A percentile compares a stretch with the other conserved stretches of the same genome.
These are phyloP conservation scores for Coniochaeta sp. DNA, from an alignment of 2,329 filamentous ascomycete genomes.

Conservation along the genomic window DNA sequence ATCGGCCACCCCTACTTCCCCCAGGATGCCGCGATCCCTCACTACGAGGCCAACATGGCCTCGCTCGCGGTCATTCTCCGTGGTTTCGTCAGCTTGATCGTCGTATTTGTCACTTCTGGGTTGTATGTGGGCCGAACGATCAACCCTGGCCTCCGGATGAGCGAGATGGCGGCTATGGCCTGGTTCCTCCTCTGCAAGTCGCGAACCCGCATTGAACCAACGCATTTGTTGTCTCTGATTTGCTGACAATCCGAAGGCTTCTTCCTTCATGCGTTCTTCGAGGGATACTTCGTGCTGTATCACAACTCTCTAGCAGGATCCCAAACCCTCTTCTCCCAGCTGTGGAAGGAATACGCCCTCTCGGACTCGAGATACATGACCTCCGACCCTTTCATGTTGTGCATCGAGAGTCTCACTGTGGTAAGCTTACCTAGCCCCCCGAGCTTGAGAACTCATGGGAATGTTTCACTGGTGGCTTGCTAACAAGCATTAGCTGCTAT, in stretches of 20 bases:
- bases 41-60: slow-evolving; percentile 37
- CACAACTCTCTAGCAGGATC: slow-evolving; percentile 58
- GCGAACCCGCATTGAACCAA: background rate
- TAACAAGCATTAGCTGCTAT: slow-evolving; percentile 34
- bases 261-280: slow-evolving; percentile 73
- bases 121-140: slow-evolving; percentile 20
- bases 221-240: background rate
- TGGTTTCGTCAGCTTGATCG: slow-evolving; percentile 29
- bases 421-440: slow-evolving; percentile 40
- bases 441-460: background rate
- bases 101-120: slow-evolving; percentile 25
- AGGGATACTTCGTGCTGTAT: slow-evolving; percentile 75
- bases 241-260: slow-evolving; percentile 38
- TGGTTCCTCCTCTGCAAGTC: slow-evolving; percentile 52
- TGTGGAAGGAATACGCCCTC: slow-evolving; percentile 89
- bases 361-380: slow-evolving; percentile 85
- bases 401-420: slow-evolving; percentile 75
- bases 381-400: slow-evolving; percentile 76
- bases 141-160: slow-evolving; percentile 23
- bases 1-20: slow-evolving; percentile 45
- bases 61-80: slow-evolving; percentile 30
- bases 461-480: background rate
- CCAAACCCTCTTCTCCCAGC: slow-evolving; percentile 70
- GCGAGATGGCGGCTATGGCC: slow-evolving; percentile 35
- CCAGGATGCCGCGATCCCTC: slow-evolving; percentile 30